Conservation (phyloP, 106 monocot species). For the Allium sativum region DNA sequence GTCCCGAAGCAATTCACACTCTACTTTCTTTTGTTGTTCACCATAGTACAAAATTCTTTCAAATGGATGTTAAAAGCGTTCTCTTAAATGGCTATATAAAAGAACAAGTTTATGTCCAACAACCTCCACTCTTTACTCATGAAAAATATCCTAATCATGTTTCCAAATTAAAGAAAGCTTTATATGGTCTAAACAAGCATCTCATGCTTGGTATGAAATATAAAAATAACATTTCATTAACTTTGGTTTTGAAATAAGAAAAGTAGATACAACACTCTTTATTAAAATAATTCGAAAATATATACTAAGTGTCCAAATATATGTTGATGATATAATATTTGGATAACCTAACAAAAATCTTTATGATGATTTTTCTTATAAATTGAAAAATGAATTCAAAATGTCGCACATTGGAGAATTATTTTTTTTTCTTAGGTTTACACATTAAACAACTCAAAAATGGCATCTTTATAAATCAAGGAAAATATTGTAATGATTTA, state of each 20-base stretch:
- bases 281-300: not conserved
- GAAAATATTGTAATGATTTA: not conserved
- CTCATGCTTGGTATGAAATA: not conserved
- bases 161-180: not conserved
- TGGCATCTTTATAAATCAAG: not conserved
- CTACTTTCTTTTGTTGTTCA: not conserved
- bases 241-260: not conserved
- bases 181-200: not conserved
- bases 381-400: not conserved
- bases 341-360: not conserved
- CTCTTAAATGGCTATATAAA: not conserved
- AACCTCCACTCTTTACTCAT: not conserved
- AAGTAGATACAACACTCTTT: not conserved
- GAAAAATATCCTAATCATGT: not conserved
- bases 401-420: conserved; percentile 1
- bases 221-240: not conserved
- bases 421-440: not conserved
- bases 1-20: not conserved
- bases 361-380: not conserved
- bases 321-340: conserved; percentile 6
- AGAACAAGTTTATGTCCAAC: not conserved
- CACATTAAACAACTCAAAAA: not conserved
- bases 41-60: not conserved
- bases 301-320: not conserved
- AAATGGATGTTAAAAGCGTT: not conserved